Conservation (phyloP, 2,329 filamentous ascomycete genomes). For the Colletotrichum sp. region DNA sequence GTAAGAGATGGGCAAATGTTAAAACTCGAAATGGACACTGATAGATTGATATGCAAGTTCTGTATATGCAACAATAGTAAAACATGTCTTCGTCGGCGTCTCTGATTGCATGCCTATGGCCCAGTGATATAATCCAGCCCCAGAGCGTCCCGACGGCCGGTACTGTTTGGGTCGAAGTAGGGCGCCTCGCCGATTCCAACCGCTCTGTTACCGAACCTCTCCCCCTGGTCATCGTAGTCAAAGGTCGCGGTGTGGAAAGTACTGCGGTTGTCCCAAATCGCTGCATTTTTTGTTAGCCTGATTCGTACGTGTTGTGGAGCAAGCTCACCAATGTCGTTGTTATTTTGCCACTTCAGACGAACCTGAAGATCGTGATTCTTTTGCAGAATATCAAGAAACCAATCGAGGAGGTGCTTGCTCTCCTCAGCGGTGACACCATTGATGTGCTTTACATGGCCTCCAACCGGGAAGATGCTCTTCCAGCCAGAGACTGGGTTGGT, state of each 20-base stretch:
- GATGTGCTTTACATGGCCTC: constrained; percentile 45
- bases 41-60: neutral
- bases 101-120: neutral
- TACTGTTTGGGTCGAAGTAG: constrained; percentile 57
- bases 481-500: constrained; percentile 69
- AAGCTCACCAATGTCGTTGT: constrained; percentile 40
- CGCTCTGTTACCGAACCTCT: constrained; percentile 55
- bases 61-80: accelerated
- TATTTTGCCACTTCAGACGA: constrained; percentile 48
- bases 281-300: constrained; percentile 23
- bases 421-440: constrained; percentile 49
- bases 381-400: constrained; percentile 44
- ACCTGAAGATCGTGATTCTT: constrained; percentile 57
- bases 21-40: neutral
- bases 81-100: accelerated
- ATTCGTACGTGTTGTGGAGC: neutral
- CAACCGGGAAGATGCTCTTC: constrained; percentile 53
- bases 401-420: constrained; percentile 44
- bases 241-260: constrained; percentile 64
- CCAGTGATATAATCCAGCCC: neutral
- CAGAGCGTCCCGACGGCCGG: constrained; percentile 29
- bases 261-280: constrained; percentile 68
- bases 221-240: constrained; percentile 58
- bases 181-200: constrained; percentile 62
- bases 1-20: accelerated